Evolutionary conservation across 2,329 filamentous ascomycete species (phyloP).

Genomic region (Beauveria pseudobassiana): DNA sequence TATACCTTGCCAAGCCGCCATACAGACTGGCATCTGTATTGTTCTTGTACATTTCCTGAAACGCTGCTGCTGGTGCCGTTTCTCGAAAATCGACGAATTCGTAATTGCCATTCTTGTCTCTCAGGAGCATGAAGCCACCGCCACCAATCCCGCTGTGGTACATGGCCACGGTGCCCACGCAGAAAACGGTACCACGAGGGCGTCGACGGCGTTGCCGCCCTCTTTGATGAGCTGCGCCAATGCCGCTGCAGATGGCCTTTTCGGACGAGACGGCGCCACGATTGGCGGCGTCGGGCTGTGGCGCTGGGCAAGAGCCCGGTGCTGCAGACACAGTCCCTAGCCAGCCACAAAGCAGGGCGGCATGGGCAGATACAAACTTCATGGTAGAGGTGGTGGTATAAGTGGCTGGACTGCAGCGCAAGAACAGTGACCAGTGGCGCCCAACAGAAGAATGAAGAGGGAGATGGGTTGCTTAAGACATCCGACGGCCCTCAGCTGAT

Average conservation of each 20-base stretch:
- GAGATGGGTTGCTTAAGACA: not conserved
- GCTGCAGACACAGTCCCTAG: not conserved
- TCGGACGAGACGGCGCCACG: slow-evolving; percentile 56
- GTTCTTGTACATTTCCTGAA: slow-evolving; percentile 72
- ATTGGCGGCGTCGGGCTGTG: slow-evolving; percentile 13
- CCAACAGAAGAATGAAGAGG: too few species aligned
- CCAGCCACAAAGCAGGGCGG: not conserved
- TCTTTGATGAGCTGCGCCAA: slow-evolving; percentile 48
- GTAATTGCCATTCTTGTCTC: slow-evolving; percentile 55
- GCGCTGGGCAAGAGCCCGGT: slow-evolving; percentile 2
- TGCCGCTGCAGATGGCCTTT: slow-evolving; percentile 48
- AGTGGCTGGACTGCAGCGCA: not conserved
- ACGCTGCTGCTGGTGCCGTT: slow-evolving; percentile 71
- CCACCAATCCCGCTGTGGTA: slow-evolving; percentile 67
- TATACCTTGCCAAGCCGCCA: slow-evolving; percentile 65
- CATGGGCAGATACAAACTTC: not conserved
- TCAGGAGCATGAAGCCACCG: slow-evolving; percentile 72
- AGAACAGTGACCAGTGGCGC: not conserved
- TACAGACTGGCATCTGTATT: slow-evolving; percentile 55
- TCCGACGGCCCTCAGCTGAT: not conserved
- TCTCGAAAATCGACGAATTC: slow-evolving; percentile 84
- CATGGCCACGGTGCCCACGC: slow-evolving; percentile 56
- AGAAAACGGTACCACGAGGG: slow-evolving; percentile 56
- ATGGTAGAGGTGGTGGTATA: not conserved
- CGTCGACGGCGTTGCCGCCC: slow-evolving; percentile 61